A percentile compares a stretch with the other conserved stretches of the same genome.
These are phyloP conservation scores for Trichoderma harzianum DNA, from an alignment of 2,329 filamentous ascomycete species.

Conservation along the genomic window DNA sequence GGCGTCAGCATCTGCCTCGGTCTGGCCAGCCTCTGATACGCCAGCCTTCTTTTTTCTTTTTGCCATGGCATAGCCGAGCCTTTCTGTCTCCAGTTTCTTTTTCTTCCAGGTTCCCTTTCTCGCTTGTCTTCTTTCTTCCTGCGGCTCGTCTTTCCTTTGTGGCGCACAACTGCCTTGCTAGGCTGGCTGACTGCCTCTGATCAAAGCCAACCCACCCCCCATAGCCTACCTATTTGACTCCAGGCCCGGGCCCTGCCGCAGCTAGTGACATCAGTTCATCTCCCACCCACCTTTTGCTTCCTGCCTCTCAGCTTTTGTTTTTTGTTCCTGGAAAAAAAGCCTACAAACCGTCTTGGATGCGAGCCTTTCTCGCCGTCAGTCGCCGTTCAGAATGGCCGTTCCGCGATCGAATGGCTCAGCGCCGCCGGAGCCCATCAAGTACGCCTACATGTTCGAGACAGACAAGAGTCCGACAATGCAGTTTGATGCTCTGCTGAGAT, in stretches of 20 bases:
- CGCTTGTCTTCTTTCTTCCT: not conserved
- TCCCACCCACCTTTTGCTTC: conserved; percentile 4
- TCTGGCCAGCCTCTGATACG: not conserved
- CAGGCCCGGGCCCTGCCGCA: conserved; percentile 15
- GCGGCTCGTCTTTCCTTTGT: not conserved
- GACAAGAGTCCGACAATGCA: conserved; percentile 66
- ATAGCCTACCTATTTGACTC: conserved; percentile 1
- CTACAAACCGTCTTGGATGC: conserved; percentile 12
- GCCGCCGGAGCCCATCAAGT: conserved; percentile 37
- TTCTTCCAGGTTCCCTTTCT: not conserved
- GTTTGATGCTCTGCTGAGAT: conserved; percentile 64
- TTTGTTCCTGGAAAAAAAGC: not conserved
- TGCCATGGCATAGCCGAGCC: not conserved
- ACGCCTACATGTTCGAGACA: conserved; percentile 65
- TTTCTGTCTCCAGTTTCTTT: not conserved
- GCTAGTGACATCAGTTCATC: conserved; percentile 16
- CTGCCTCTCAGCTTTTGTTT: not conserved
- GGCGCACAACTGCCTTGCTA: conserved; percentile 4
- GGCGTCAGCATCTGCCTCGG: conserved; percentile 4
- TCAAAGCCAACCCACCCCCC: not conserved
- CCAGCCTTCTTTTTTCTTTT: not conserved
- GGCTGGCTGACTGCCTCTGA: not conserved
- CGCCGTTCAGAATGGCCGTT: conserved; percentile 23
- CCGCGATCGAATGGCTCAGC: conserved; percentile 23
- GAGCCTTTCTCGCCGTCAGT: not conserved